Evolutionary conservation across 371 early-diverging fungal species (phyloP), one percentile per base, ranked within the genome.

Genomic region (Fennellomyces sp.): DNA sequence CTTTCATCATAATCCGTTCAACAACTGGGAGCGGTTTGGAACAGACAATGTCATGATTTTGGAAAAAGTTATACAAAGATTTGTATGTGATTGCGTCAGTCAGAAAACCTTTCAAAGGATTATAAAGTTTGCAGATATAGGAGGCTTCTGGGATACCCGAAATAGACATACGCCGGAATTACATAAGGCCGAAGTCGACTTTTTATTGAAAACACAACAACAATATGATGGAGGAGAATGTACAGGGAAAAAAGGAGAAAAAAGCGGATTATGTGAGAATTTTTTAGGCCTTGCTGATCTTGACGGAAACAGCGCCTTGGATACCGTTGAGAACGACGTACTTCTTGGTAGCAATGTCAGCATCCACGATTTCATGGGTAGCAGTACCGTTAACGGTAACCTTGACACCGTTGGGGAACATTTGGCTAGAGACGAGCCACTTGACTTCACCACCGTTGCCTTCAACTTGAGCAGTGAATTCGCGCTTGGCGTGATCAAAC

Each of bases 401-500:
- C 29, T 75, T 67, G 65, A 77, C 55, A 27, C 76, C 76, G 12
- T 72, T 64, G 48, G 74, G 69, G 52, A 69, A 77, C 78, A 81
- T 73, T 27, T 65, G 60, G n/a, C 60, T 38, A 10, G 67, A 72
- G 27, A 65, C 47, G 1, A 63, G 38, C 65, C 69, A 68, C 25
- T 52, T 45, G 45, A 29, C 50, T 2, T 25, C 57, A 21, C 5
- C 45, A 21, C 23, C 45, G 1, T 53, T 59, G 33, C 68, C 69
- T 11, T 63, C 35, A 21, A 67, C 72, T n/a, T 69, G 66, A 12
- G 73, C 30, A 21, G 28, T 21, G 31, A 55, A 49, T 36, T 56
- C 56, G 25, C 62, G 64, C 28, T 65, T 65, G 23, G 36, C 64
- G 26, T 78, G 78, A 13, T 72, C 66, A 55, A 75, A 81, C 1